phyloP scores from a whole-genome alignment of 176 grass and related monocot genomes.

The Themeda triandra region DNA sequence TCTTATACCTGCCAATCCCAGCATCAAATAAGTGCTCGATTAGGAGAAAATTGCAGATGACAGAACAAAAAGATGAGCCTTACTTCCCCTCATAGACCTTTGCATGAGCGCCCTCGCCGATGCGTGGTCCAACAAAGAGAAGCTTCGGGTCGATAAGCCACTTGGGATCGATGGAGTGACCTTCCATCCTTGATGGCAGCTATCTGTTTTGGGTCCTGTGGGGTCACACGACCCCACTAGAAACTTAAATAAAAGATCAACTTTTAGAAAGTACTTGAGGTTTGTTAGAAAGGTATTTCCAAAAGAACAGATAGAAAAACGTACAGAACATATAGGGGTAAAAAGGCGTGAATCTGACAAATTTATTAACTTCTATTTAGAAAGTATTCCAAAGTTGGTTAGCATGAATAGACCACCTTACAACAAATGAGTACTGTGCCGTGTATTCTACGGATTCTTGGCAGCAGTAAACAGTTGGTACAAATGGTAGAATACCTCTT shows the following conservation, averaged over 20 bases:
- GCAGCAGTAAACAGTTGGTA: neutral
- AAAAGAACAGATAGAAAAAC: neutral
- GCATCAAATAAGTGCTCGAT: constrained; percentile 22
- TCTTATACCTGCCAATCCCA: constrained; percentile 73
- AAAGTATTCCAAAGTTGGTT: neutral
- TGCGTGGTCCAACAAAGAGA: constrained; percentile 86
- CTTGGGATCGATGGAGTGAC: constrained; percentile 68
- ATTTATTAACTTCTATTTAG: constrained; percentile 3
- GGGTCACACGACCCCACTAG: constrained; percentile 30
- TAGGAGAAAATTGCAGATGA: constrained; percentile 19
- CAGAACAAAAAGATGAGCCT: constrained; percentile 24
- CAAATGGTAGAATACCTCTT: neutral
- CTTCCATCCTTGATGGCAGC: constrained; percentile 48
- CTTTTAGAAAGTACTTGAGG: constrained; percentile 17
- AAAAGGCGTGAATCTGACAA: neutral
- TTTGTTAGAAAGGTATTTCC: constrained; percentile 19
- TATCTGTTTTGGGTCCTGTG: constrained; percentile 19
- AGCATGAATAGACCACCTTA: neutral
- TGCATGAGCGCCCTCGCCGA: constrained; percentile 84
- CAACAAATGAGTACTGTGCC: neutral
- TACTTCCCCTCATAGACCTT: constrained; percentile 99
- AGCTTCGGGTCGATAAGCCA: constrained; percentile 92
- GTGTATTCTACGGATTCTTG: neutral
- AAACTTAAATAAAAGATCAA: constrained; percentile 26
- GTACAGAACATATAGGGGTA: neutral